These are phyloP conservation scores for Boletus bicolor DNA, from an alignment of 768 basidiomycete genomes.

Conservation along the genomic window DNA sequence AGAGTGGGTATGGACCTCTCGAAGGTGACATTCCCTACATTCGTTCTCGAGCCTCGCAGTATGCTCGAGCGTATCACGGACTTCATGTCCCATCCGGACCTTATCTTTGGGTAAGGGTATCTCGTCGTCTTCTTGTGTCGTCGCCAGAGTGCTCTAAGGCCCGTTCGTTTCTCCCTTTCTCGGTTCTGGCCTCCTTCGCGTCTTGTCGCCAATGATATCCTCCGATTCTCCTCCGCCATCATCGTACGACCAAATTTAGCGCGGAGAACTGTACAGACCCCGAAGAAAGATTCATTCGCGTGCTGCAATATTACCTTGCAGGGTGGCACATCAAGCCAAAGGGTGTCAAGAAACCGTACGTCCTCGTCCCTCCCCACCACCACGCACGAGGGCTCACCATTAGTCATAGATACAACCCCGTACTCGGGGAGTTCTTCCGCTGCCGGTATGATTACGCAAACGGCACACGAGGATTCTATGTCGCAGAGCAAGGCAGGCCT, in stretches of 20 bases:
- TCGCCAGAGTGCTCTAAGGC: slow-evolving; percentile 22
- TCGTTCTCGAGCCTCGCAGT: slow-evolving; percentile 94
- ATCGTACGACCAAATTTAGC: slow-evolving; percentile 38
- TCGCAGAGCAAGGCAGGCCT: slow-evolving; percentile 85
- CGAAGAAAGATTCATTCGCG: slow-evolving; percentile 87
- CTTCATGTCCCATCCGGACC: slow-evolving; percentile 98
- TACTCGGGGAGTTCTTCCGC: slow-evolving; percentile 97
- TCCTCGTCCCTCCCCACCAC: slow-evolving; percentile 8
- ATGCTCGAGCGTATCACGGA: slow-evolving; percentile 99
- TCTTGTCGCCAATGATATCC: background rate
- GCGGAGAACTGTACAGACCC: slow-evolving; percentile 77
- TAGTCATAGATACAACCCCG: slow-evolving; percentile 80
- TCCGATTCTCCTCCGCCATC: background rate
- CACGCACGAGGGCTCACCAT: slow-evolving; percentile 1
- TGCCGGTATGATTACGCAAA: slow-evolving; percentile 92
- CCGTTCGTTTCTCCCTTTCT: slow-evolving; percentile 1
- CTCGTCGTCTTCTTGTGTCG: slow-evolving; percentile 10
- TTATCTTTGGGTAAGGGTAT: slow-evolving; percentile 81
- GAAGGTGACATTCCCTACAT: slow-evolving; percentile 90
- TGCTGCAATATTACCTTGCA: slow-evolving; percentile 93
- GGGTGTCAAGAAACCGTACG: slow-evolving; percentile 98
- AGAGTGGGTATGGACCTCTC: slow-evolving; percentile 97
- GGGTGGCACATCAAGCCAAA: slow-evolving; percentile 99
- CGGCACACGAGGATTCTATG: slow-evolving; percentile 91
- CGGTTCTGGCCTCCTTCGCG: background rate